These are phyloP conservation scores for Emergomyces africanus DNA, from an alignment of 2,329 filamentous ascomycete genomes.

Conservation along the genomic window DNA sequence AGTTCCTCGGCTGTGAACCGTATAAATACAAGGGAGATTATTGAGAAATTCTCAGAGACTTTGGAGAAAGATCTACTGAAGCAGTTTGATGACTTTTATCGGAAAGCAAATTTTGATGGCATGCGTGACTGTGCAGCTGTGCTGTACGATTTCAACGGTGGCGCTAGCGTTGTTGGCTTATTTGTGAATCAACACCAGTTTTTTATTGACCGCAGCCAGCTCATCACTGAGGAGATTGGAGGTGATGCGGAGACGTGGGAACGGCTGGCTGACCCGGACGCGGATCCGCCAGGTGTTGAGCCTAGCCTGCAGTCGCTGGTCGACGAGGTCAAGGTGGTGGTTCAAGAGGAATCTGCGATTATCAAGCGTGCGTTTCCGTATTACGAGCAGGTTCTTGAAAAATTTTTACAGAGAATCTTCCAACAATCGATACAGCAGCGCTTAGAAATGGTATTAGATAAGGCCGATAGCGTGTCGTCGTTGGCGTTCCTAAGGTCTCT, in stretches of 20 bases:
- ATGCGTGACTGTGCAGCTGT: constrained; percentile 97
- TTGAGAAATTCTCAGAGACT: constrained; percentile 94
- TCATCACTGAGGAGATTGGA: constrained; percentile 71
- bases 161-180: constrained; percentile 82
- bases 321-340: constrained; percentile 88
- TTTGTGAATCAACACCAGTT: constrained; percentile 99
- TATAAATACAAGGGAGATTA: constrained; percentile 65
- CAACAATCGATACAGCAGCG: constrained; percentile 97
- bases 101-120: constrained; percentile 87
- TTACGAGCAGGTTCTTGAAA: constrained; percentile 83
- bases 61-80: constrained; percentile 89
- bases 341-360: constrained; percentile 93
- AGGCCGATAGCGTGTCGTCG: constrained; percentile 82
- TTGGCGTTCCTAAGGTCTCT: constrained; percentile 82
- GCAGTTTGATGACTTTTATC: constrained; percentile 95
- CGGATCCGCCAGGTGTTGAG: constrained; percentile 81
- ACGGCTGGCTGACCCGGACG: constrained; percentile 82
- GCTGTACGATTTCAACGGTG: constrained; percentile 89
- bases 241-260: constrained; percentile 59
- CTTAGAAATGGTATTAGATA: constrained; percentile 88
- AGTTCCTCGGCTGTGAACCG: constrained; percentile 27
- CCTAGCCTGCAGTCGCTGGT: constrained; percentile 82
- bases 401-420: constrained; percentile 91
- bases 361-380: constrained; percentile 95
- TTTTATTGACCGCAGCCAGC: constrained; percentile 90